A percentile compares a stretch with the other conserved stretches of the same genome.
Evolutionary conservation across 2,329 filamentous ascomycete species (phyloP).

Genomic region (Alternaria solani): DNA sequence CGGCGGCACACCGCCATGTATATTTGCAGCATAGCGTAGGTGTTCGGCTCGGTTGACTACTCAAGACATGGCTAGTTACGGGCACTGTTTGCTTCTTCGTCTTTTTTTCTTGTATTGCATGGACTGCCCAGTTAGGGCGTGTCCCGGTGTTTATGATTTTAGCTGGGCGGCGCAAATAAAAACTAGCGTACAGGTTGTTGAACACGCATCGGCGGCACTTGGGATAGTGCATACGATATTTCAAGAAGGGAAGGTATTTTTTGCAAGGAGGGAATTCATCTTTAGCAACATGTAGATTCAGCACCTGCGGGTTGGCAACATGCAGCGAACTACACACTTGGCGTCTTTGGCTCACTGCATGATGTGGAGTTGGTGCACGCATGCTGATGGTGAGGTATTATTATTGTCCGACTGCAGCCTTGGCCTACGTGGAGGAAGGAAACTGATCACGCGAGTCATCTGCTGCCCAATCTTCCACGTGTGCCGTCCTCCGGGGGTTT

Average conservation of each 20-base stretch:
- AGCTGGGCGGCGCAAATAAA: constrained; percentile 30
- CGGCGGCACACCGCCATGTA: constrained; percentile 29
- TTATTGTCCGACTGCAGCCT: not conserved
- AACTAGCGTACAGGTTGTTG: constrained; percentile 21
- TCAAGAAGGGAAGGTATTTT: constrained; percentile 17
- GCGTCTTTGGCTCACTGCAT: not conserved
- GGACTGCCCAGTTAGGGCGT: constrained; percentile 17
- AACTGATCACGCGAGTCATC: constrained; percentile 13
- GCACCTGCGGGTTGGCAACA: constrained; percentile 11
- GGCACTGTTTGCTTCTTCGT: constrained; percentile 23
- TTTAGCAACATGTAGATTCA: constrained; percentile 16
- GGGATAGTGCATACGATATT: constrained; percentile 19
- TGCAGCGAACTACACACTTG: constrained; percentile 8
- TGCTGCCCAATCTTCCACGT: not conserved
- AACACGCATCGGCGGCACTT: constrained; percentile 28
- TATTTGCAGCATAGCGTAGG: constrained; percentile 48
- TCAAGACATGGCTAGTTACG: constrained; percentile 24
- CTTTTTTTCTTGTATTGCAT: constrained; percentile 31
- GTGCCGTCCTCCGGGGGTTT: not conserved
- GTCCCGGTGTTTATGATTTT: constrained; percentile 27
- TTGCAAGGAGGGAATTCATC: constrained; percentile 13
- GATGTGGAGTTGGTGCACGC: not conserved
- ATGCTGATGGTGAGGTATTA: not conserved
- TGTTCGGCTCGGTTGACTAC: constrained; percentile 40
- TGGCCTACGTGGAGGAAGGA: not conserved